Evolutionary conservation across 2,329 filamentous ascomycete genomes (phyloP), one percentile per base, ranked within the genome.

Genomic region (Monosporascus sp.): DNA sequence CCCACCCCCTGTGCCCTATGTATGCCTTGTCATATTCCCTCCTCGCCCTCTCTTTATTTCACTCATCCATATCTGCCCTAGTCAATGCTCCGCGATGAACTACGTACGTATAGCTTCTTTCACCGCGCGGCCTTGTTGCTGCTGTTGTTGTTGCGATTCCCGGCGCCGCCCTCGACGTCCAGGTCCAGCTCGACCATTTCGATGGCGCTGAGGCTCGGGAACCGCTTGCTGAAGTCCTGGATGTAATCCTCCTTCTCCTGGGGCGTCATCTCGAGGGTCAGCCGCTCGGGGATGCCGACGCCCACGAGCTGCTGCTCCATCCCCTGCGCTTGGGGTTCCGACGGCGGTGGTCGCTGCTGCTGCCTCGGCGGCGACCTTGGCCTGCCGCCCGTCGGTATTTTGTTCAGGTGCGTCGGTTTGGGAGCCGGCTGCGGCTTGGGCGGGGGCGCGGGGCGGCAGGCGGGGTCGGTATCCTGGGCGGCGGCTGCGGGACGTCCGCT

Each of bases 181-280:
- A 80, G 66, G 50, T 81, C 87, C 55, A 85, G 82, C 72, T 94
- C 89, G n/a, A 90, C 87, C 84, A 93, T 89, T 73, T 97, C 92
- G 60, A 97, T 82, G 9, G 90, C 82, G 52, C 85, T 86, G 54
- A 97, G 73, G 66, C 88, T 95, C 1, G 93, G 93, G 70, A 91
- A 97, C 54, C 90, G 79, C 70, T 91, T 91, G 55, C 85, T 86
- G 68, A 97, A 97, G 65, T 89, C 71, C 54, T 73, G 70, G 45
- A 86, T 69, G 62, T 86, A 86, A 60, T 91, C 88, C 46, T 84
- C 83, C 65, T 77, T 82, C 61, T 85, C 79, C 58, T 76, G 73
- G 3, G 72, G 66, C 51, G 74, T 77, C 81, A 83, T 84, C 44
- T 81, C 77, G 53, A 82, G 64, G 49, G 72, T 67, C 3, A 78